A percentile compares a stretch with the other conserved stretches of the same genome.
Conservation (phyloP, 1,139 yeast genomes). For the Barnettozyma hawaiiensis region DNA sequence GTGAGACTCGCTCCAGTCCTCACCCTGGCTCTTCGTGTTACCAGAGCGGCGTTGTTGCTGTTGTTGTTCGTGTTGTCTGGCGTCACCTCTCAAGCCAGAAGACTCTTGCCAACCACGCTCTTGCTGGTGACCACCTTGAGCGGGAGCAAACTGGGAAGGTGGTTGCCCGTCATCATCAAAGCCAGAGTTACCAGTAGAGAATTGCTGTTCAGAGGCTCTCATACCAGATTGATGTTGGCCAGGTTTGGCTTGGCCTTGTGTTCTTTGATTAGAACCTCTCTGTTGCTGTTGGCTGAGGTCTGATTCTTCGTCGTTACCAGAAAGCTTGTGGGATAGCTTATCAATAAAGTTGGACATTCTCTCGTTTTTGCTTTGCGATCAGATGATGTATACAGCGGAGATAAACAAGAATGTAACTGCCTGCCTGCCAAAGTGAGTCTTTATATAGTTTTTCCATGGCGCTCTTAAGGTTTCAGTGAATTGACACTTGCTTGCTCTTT, state of each 20-base stretch:
- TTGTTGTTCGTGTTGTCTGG: neutral
- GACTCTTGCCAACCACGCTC: neutral
- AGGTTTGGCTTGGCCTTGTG: neutral
- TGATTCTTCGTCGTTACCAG: slow-evolving; percentile 11
- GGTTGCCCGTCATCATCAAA: slow-evolving; percentile 6
- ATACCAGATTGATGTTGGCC: slow-evolving; percentile 1
- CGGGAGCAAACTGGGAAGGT: neutral
- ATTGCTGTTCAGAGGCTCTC: slow-evolving; percentile 16
- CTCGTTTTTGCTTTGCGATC: too few relatives aligned
- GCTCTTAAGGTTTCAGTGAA: neutral
- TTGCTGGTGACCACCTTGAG: neutral
- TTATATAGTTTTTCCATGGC: neutral
- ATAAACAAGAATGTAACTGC: too few relatives aligned
- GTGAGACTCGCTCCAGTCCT: slow-evolving; percentile 5
- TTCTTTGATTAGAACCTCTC: neutral
- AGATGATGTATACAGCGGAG: neutral
- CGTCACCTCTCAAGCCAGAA: neutral
- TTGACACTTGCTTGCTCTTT: neutral
- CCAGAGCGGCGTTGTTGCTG: neutral
- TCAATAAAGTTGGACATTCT: slow-evolving; percentile 24
- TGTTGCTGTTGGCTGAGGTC: slow-evolving; percentile 3
- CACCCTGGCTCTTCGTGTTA: neutral
- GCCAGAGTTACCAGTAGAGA: slow-evolving; percentile 11
- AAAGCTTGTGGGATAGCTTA: slow-evolving; percentile 21
- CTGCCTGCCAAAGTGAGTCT: too few relatives aligned